Evolutionary conservation across 1,284 basidiomycete species (phyloP).

Genomic region (Melampsora larici-populina): DNA sequence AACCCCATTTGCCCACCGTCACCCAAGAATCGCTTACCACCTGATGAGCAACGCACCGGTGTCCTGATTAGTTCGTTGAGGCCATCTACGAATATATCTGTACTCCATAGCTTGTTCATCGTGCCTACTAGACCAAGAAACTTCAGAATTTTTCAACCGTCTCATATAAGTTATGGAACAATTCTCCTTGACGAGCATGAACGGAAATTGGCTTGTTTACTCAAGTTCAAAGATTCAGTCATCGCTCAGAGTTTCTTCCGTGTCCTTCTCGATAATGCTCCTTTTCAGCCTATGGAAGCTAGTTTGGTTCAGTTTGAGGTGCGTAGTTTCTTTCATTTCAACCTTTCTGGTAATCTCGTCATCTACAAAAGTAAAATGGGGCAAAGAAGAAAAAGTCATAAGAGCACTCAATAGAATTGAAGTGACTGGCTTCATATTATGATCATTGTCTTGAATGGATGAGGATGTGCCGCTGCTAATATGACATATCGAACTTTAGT

Average conservation of each 20-base stretch:
- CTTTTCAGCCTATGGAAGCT: conserved; percentile 29
- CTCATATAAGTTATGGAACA: conserved; percentile 23
- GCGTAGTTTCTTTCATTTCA: neutral
- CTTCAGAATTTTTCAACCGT: conserved; percentile 32
- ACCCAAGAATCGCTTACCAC: neutral
- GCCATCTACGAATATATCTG: conserved; percentile 16
- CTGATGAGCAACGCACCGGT: neutral
- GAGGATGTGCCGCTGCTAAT: neutral
- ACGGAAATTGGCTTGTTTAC: conserved; percentile 22
- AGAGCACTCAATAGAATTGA: no score
- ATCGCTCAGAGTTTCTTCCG: conserved; percentile 22
- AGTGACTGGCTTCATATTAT: no score
- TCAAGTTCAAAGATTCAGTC: conserved; percentile 16
- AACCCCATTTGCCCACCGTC: neutral
- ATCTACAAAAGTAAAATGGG: no score
- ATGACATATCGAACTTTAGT: neutral
- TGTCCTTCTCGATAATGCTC: conserved; percentile 23
- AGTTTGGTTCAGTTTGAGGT: conserved; percentile 35
- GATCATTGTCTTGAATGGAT: no score
- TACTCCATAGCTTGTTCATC: conserved; percentile 22
- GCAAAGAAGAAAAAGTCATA: no score
- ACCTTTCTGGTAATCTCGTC: no score
- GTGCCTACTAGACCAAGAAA: conserved; percentile 21
- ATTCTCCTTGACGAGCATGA: neutral
- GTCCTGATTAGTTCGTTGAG: conserved; percentile 19